Percentiles rank a stretch among this genome's conserved stretches.
Conservation (phyloP, 2,329 filamentous ascomycete genomes). For the Hortaea sp. region DNA sequence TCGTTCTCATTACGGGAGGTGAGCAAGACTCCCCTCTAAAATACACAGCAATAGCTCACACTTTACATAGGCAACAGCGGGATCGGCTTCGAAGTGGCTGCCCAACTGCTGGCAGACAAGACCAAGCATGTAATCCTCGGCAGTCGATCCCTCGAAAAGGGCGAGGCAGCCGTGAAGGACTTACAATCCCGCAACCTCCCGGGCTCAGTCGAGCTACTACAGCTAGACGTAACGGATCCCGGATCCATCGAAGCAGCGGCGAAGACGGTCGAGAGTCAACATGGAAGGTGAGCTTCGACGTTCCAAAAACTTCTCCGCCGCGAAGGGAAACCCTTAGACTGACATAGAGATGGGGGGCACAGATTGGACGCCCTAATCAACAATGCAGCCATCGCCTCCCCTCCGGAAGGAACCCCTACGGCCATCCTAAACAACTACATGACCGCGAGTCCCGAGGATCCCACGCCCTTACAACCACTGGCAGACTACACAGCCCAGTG, state of each 20-base stretch:
- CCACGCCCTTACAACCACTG: neutral
- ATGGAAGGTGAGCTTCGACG: conserved; percentile 22
- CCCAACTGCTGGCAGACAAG: conserved; percentile 26
- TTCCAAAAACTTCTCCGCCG: conserved; percentile 10
- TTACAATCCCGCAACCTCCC: conserved; percentile 11
- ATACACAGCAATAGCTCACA: neutral
- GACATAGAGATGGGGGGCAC: neutral
- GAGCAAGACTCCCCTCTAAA: conserved; percentile 1
- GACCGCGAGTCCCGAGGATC: neutral
- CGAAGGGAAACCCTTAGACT: neutral
- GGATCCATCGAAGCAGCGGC: conserved; percentile 16
- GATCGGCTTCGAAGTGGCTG: conserved; percentile 37
- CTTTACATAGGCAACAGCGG: conserved; percentile 30
- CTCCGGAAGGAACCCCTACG: neutral
- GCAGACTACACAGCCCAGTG: neutral
- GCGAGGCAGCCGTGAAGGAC: conserved; percentile 22
- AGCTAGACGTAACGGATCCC: conserved; percentile 17
- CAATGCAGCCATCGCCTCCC: conserved; percentile 25
- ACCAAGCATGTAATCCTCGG: conserved; percentile 33
- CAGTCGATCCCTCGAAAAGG: conserved; percentile 29
- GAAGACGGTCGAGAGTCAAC: conserved; percentile 9
- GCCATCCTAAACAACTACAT: neutral
- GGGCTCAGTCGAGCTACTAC: conserved; percentile 14
- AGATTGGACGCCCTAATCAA: conserved; percentile 29
- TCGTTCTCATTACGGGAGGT: conserved; percentile 31